Conservation (phyloP, 768 basidiomycete species). For the Russula sp. region DNA sequence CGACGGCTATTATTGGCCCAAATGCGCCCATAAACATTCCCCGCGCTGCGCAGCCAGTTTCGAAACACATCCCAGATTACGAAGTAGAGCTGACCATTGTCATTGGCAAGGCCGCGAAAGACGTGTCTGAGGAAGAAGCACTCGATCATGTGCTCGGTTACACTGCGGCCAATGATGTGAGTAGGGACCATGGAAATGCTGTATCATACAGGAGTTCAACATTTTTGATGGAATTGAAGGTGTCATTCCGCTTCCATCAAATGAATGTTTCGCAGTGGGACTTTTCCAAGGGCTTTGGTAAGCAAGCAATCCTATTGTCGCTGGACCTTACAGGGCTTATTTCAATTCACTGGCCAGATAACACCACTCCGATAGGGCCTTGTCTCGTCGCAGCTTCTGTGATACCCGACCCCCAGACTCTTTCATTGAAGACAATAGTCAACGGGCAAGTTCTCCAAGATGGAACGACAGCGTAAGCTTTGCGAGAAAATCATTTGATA, state of each 20-base stretch:
- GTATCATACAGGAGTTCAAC: neutral
- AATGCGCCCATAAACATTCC: slow-evolving; percentile 64
- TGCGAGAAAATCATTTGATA: neutral
- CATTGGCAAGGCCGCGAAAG: slow-evolving; percentile 75
- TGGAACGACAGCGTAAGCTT: slow-evolving; percentile 69
- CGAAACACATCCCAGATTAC: slow-evolving; percentile 74
- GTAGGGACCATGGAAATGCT: slow-evolving; percentile 16
- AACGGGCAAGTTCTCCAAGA: slow-evolving; percentile 72
- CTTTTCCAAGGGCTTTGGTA: slow-evolving; percentile 86
- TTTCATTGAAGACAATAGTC: slow-evolving; percentile 59
- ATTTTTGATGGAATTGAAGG: slow-evolving; percentile 38
- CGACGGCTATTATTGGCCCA: slow-evolving; percentile 67
- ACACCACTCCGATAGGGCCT: slow-evolving; percentile 76
- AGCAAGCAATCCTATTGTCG: slow-evolving; percentile 27
- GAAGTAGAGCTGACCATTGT: slow-evolving; percentile 81
- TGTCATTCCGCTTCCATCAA: slow-evolving; percentile 83
- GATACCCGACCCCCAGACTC: slow-evolving; percentile 62
- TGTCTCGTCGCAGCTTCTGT: slow-evolving; percentile 65
- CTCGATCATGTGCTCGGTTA: slow-evolving; percentile 85
- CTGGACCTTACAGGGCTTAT: neutral
- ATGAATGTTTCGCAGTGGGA: slow-evolving; percentile 80
- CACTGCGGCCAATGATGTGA: slow-evolving; percentile 74
- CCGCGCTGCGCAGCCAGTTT: slow-evolving; percentile 61
- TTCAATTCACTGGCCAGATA: slow-evolving; percentile 41
- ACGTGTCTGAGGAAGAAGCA: slow-evolving; percentile 77